Evolutionary conservation across 108 stramenopile genomes (phyloP).

Genomic region (Cyclostephanos tholiformis): DNA sequence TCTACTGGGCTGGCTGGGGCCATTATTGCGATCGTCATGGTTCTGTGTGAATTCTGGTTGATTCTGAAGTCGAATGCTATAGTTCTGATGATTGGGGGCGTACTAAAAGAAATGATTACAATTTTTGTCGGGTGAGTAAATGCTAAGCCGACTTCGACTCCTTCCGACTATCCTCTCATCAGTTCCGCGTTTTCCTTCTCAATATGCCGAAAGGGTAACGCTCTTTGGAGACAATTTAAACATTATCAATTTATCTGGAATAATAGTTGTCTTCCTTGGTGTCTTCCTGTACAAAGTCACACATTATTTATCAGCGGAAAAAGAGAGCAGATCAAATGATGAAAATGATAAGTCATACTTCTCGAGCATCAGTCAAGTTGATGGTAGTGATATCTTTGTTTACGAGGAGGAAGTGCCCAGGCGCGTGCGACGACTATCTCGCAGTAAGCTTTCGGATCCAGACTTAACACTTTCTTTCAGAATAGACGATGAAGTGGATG

Average conservation of each 20-base stretch:
- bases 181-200: background rate
- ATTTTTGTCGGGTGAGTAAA: slow-evolving; percentile 74
- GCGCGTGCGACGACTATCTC: slow-evolving; percentile 4
- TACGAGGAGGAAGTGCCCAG: slow-evolving; percentile 34
- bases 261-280: slow-evolving; percentile 74
- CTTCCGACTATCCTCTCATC: background rate
- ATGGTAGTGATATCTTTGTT: slow-evolving; percentile 15
- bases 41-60: slow-evolving; percentile 88
- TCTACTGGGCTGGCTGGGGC: slow-evolving; percentile 72
- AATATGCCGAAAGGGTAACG: slow-evolving; percentile 46
- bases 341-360: slow-evolving; percentile 34
- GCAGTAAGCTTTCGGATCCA: slow-evolving; percentile 44
- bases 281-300: slow-evolving; percentile 80
- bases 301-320: slow-evolving; percentile 55
- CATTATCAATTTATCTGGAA: slow-evolving; percentile 60
- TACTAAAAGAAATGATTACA: slow-evolving; percentile 87
- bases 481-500: slow-evolving; percentile 28
- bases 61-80: slow-evolving; percentile 84
- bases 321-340: slow-evolving; percentile 14
- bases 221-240: slow-evolving; percentile 78
- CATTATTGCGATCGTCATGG: slow-evolving; percentile 79
- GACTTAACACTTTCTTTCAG: slow-evolving; percentile 36
- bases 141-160: background rate
- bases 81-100: slow-evolving; percentile 91
- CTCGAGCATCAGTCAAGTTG: slow-evolving; percentile 26